Percentiles rank a stretch among this genome's conserved stretches.
Evolutionary conservation across 805 yeast genomes (phyloP).

Genomic region (Metschnikowia peoriensis): DNA sequence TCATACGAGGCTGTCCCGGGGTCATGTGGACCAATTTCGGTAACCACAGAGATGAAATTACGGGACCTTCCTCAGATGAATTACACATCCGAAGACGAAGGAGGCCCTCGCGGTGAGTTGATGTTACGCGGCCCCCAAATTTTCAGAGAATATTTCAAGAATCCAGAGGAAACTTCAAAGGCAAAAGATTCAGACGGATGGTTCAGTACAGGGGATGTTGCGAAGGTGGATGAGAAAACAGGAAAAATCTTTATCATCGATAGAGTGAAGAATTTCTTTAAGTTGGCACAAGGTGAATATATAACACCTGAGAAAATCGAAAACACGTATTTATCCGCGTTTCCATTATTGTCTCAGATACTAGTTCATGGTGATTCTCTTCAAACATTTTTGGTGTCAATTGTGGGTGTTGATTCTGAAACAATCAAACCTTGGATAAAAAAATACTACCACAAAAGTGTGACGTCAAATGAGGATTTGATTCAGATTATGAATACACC

Average conservation of each 20-base stretch:
- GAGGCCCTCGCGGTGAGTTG: constrained; percentile 30
- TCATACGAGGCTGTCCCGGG: constrained; percentile 24
- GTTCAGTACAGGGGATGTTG: constrained; percentile 43
- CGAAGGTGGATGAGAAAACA: constrained; percentile 40
- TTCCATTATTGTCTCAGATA: constrained; percentile 50
- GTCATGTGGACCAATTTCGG: constrained; percentile 23
- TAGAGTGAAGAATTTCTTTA: constrained; percentile 21
- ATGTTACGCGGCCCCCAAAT: constrained; percentile 27
- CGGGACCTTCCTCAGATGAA: constrained; percentile 26
- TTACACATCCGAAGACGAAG: constrained; percentile 21
- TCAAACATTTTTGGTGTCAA: constrained; percentile 54
- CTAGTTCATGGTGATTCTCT: constrained; percentile 66
- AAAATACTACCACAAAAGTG: constrained; percentile 2
- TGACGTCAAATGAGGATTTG: constrained; percentile 21
- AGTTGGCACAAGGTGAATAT: constrained; percentile 22
- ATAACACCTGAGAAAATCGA: constrained; percentile 21
- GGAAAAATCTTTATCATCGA: constrained; percentile 30
- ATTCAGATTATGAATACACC: constrained; percentile 26
- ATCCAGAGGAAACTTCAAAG: constrained; percentile 24
- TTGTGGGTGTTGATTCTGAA: constrained; percentile 58
- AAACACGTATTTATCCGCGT: constrained; percentile 33
- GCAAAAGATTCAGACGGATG: constrained; percentile 24
- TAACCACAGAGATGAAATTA: constrained; percentile 21
- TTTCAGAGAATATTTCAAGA: constrained; percentile 26
- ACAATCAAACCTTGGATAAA: constrained; percentile 14